phyloP scores from a whole-genome alignment of 495 filamentous ascomycete species.

The Usnea hakonensis region DNA sequence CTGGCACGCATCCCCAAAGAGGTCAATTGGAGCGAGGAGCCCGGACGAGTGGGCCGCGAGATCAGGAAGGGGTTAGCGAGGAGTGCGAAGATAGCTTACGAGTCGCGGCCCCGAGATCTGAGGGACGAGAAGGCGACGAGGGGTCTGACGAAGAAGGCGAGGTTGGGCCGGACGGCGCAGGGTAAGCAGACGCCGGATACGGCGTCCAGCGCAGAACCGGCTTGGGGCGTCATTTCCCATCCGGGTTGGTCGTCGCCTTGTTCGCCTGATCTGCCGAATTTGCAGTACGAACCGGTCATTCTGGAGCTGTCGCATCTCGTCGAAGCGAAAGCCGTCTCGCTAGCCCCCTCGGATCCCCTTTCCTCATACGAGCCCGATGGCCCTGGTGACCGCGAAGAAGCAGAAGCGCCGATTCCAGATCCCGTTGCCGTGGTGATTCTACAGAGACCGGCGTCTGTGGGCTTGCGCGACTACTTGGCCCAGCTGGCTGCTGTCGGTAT shows the following conservation, averaged over 20 bases:
- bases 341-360: constrained; percentile 59
- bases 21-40: constrained; percentile 60
- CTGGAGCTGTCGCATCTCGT: constrained; percentile 83
- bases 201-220: constrained; percentile 22
- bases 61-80: constrained; percentile 61
- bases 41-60: constrained; percentile 67
- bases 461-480: constrained; percentile 69
- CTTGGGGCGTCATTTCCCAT: constrained; percentile 78
- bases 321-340: constrained; percentile 81
- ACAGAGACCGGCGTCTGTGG: constrained; percentile 63
- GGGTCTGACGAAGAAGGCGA: constrained; percentile 1
- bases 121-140: constrained; percentile 25
- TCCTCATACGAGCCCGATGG: constrained; percentile 28
- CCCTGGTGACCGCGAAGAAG: constrained; percentile 22
- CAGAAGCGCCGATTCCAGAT: constrained; percentile 38
- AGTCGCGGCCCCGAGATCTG: constrained; percentile 57
- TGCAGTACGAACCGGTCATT: constrained; percentile 77
- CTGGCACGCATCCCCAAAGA: constrained; percentile 75
- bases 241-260: constrained; percentile 81
- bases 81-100: constrained; percentile 76
- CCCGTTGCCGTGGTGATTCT: constrained; percentile 61
- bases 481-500: constrained; percentile 62
- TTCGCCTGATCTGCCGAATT: constrained; percentile 62
- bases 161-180: not conserved
- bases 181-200: constrained; percentile 4